Percentiles rank a stretch among this genome's conserved stretches.
These are phyloP conservation scores for Asterella californica DNA, from an alignment of 225 moss, liverwort and hornwort species.

Conservation along the genomic window DNA sequence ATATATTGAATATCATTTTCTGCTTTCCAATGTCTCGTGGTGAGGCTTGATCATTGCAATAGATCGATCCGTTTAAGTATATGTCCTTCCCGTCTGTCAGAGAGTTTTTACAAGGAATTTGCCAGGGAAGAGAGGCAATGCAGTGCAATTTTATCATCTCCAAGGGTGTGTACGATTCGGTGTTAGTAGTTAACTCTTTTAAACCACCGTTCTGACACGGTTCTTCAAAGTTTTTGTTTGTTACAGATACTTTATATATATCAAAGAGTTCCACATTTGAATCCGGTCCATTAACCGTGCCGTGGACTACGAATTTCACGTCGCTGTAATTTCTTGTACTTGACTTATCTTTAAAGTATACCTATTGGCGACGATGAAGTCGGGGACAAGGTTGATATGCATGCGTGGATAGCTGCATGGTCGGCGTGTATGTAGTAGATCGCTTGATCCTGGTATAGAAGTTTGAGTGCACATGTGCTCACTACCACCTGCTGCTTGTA, in stretches of 20 bases:
- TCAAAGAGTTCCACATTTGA: not conserved
- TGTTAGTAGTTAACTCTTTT: not conserved
- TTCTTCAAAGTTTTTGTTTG: not conserved
- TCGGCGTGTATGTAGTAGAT: no score
- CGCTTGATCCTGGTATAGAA: no score
- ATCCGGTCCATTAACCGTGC: not conserved
- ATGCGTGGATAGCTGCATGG: no score
- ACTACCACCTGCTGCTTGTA: no score
- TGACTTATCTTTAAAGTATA: no score
- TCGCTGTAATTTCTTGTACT: not conserved
- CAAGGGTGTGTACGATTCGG: not conserved
- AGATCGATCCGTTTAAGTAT: not conserved
- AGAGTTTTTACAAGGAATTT: not conserved
- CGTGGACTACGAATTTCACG: not conserved
- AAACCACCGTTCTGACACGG: not conserved
- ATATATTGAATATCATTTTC: not conserved
- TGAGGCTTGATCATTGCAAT: constrained; percentile 9
- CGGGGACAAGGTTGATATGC: no score
- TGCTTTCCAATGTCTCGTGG: not conserved
- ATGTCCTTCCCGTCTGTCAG: not conserved
- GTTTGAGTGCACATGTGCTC: no score
- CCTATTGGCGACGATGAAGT: no score
- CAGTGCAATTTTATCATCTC: constrained; percentile 6
- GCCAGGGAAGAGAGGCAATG: constrained; percentile 12
- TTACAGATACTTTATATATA: constrained; percentile 1